Evolutionary conservation across 768 basidiomycete genomes (phyloP).

Genomic region (Postia placenta): DNA sequence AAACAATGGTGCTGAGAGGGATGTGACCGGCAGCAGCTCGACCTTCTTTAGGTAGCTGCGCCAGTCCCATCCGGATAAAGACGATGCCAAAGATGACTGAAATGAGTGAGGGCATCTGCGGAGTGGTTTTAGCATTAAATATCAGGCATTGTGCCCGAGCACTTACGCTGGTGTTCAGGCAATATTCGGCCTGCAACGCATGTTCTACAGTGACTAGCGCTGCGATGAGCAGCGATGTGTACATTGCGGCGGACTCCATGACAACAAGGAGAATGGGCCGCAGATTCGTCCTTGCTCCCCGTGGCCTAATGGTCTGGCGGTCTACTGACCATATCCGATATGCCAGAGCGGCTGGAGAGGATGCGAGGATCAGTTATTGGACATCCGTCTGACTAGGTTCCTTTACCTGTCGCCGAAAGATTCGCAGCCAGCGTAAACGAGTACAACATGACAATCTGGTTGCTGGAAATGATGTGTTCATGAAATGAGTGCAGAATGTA

Average conservation of each 20-base stretch:
- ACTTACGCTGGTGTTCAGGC: conserved; percentile 1
- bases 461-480: neutral
- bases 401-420: neutral
- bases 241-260: conserved; percentile 7
- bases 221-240: conserved; percentile 2
- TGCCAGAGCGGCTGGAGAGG: neutral
- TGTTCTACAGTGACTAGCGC: conserved; percentile 2
- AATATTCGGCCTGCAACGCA: conserved; percentile 2
- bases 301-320: too few species aligned
- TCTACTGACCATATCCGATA: neutral
- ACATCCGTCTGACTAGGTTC: too few species aligned
- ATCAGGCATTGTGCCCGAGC: too few species aligned
- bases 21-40: neutral
- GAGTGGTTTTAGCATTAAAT: too few species aligned
- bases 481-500: neutral
- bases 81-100: neutral
- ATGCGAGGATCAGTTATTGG: neutral
- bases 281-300: neutral
- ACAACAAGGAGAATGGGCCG: neutral
- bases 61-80: conserved; percentile 2
- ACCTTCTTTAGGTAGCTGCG: neutral
- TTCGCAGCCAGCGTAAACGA: neutral
- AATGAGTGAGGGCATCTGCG: neutral
- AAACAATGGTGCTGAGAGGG: neutral
- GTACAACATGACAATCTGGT: neutral